Evolutionary conservation across 2,329 filamentous ascomycete genomes (phyloP).

Genomic region (Alternaria postmessia): DNA sequence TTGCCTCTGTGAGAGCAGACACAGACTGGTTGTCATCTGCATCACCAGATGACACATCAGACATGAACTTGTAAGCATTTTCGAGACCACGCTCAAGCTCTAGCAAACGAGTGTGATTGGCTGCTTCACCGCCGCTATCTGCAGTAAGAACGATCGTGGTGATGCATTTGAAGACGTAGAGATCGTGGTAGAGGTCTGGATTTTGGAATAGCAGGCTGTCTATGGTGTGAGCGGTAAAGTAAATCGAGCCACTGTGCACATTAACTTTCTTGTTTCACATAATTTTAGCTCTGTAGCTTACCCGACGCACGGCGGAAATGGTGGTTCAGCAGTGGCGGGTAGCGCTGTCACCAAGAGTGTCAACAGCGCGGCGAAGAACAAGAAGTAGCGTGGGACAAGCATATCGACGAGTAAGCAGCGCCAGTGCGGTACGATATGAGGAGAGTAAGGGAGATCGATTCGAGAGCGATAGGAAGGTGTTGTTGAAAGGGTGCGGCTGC

Average conservation of each 20-base stretch:
- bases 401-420: not conserved
- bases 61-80: slow-evolving; percentile 35
- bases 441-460: not conserved
- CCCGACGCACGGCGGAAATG: slow-evolving; percentile 20
- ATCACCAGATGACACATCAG: slow-evolving; percentile 1
- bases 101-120: slow-evolving; percentile 22
- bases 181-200: slow-evolving; percentile 39
- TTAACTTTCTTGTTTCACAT: not conserved
- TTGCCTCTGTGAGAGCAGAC: slow-evolving; percentile 1
- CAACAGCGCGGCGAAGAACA: slow-evolving; percentile 5
- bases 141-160: slow-evolving; percentile 38
- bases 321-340: not conserved
- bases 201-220: slow-evolving; percentile 41
- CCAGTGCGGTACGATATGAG: not conserved
- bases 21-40: not conserved
- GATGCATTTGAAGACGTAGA: slow-evolving; percentile 38
- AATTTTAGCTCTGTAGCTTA: not conserved
- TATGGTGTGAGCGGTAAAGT: slow-evolving; percentile 38
- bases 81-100: slow-evolving; percentile 36
- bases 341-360: not conserved
- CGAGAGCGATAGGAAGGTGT: not conserved
- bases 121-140: slow-evolving; percentile 28
- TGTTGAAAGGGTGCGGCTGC: not conserved
- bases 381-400: not conserved
- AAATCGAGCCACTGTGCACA: slow-evolving; percentile 35